Conservation (phyloP, 1,284 basidiomycete genomes). For the Ustilago trichophora region DNA sequence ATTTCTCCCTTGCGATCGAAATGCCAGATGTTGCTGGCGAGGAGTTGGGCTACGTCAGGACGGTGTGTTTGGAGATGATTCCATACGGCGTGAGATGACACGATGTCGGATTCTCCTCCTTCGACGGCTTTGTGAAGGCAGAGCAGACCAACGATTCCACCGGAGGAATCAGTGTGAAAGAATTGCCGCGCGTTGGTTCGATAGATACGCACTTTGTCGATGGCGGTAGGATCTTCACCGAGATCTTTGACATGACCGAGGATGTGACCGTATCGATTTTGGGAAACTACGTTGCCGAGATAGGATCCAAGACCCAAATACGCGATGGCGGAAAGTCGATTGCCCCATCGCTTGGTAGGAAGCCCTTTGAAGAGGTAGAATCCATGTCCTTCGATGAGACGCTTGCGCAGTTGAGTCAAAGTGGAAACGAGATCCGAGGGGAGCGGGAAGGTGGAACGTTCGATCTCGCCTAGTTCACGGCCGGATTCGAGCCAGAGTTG, state of each 20-base stretch:
- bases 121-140: constrained; percentile 68
- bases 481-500: constrained; percentile 52
- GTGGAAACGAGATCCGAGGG: constrained; percentile 44
- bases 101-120: constrained; percentile 69
- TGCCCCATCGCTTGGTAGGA: constrained; percentile 66
- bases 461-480: constrained; percentile 55
- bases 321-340: constrained; percentile 66
- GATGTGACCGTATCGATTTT: constrained; percentile 68
- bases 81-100: constrained; percentile 68
- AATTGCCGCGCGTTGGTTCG: constrained; percentile 68
- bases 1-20: constrained; percentile 62
- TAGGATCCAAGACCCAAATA: constrained; percentile 68
- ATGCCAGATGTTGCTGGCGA: constrained; percentile 60
- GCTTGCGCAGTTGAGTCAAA: constrained; percentile 36
- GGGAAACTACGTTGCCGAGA: constrained; percentile 66
- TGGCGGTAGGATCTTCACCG: constrained; percentile 69
- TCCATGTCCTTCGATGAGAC: constrained; percentile 59
- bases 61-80: constrained; percentile 68
- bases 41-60: constrained; percentile 68
- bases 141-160: constrained; percentile 68
- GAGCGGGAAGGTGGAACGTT: constrained; percentile 55
- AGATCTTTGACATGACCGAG: constrained; percentile 69
- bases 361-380: constrained; percentile 69
- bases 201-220: constrained; percentile 69
- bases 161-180: constrained; percentile 66